Evolutionary conservation across 345 rosid genomes (phyloP).

Genomic region (Pugionium cornutum): DNA sequence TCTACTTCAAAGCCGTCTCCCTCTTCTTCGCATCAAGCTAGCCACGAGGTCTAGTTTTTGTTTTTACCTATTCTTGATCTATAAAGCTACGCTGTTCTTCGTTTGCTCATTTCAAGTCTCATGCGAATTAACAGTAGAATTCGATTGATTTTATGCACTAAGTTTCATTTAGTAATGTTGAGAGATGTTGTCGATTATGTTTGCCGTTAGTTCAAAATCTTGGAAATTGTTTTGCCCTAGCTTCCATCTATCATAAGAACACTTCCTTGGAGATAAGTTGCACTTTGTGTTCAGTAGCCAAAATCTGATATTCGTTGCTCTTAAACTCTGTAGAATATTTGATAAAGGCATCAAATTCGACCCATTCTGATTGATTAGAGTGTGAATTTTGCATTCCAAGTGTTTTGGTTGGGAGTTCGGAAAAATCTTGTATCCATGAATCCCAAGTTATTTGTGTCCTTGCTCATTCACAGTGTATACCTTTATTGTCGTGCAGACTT

Average conservation of each 20-base stretch:
- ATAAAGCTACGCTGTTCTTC: slow-evolving; percentile 4
- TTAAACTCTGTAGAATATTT: neutral
- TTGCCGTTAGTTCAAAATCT: slow-evolving; percentile 28
- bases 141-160: slow-evolving; percentile 6
- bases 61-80: slow-evolving; percentile 16
- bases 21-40: slow-evolving; percentile 69
- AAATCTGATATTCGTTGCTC: slow-evolving; percentile 12
- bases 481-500: slow-evolving; percentile 54
- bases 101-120: slow-evolving; percentile 15
- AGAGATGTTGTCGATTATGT: slow-evolving; percentile 8
- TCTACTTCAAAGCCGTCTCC: slow-evolving; percentile 59
- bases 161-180: neutral
- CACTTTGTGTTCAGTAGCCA: slow-evolving; percentile 2
- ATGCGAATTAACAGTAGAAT: neutral
- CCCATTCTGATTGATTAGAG: slow-evolving; percentile 1
- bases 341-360: slow-evolving; percentile 1
- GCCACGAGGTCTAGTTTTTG: slow-evolving; percentile 64
- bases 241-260: slow-evolving; percentile 15
- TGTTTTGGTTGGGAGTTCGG: neutral
- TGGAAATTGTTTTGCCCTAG: slow-evolving; percentile 29
- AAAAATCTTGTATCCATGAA: slow-evolving; percentile 16
- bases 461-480: too few species aligned
- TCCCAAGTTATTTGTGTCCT: slow-evolving; percentile 4
- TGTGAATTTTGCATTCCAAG: slow-evolving; percentile 16
- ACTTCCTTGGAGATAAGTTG: slow-evolving; percentile 5